A percentile compares a stretch with the other conserved stretches of the same genome.
Conservation (phyloP, 208 protist species). For the Naegleria gruberi region DNA sequence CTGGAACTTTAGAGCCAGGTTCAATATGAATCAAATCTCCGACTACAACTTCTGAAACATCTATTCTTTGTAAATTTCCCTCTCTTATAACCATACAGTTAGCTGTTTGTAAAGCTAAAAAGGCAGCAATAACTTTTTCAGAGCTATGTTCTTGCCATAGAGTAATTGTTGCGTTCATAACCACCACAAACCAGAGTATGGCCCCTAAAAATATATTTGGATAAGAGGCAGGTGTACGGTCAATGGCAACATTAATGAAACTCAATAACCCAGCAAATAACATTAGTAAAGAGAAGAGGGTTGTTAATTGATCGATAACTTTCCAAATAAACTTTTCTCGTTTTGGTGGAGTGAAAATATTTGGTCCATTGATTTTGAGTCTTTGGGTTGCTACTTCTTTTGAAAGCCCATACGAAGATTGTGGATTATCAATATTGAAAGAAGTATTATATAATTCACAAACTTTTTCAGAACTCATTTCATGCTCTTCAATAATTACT, state of each 20-base stretch:
- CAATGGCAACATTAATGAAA: slow-evolving; percentile 45
- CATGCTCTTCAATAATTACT: not conserved
- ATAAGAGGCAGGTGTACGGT: not conserved
- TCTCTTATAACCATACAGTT: slow-evolving; percentile 24
- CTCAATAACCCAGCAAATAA: slow-evolving; percentile 41
- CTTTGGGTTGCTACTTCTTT: slow-evolving; percentile 25
- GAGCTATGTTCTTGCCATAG: slow-evolving; percentile 54
- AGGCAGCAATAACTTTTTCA: slow-evolving; percentile 47
- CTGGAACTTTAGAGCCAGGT: slow-evolving; percentile 61
- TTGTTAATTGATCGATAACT: slow-evolving; percentile 48
- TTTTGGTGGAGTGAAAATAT: slow-evolving; percentile 55
- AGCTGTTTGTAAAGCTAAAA: slow-evolving; percentile 29
- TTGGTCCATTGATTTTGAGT: slow-evolving; percentile 43
- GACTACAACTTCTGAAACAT: not conserved
- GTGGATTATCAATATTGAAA: not conserved
- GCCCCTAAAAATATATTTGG: slow-evolving; percentile 38
- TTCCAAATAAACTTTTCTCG: slow-evolving; percentile 44
- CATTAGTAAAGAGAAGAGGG: slow-evolving; percentile 50
- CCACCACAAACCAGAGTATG: slow-evolving; percentile 50
- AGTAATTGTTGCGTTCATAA: slow-evolving; percentile 57
- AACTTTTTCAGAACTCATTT: not conserved
- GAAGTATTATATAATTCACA: not conserved
- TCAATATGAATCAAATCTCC: slow-evolving; percentile 62
- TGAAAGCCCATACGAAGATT: slow-evolving; percentile 28
- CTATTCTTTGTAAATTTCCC: slow-evolving; percentile 11